Conservation (phyloP, 129 eudicot genomes). For the Artemisia annua region DNA sequence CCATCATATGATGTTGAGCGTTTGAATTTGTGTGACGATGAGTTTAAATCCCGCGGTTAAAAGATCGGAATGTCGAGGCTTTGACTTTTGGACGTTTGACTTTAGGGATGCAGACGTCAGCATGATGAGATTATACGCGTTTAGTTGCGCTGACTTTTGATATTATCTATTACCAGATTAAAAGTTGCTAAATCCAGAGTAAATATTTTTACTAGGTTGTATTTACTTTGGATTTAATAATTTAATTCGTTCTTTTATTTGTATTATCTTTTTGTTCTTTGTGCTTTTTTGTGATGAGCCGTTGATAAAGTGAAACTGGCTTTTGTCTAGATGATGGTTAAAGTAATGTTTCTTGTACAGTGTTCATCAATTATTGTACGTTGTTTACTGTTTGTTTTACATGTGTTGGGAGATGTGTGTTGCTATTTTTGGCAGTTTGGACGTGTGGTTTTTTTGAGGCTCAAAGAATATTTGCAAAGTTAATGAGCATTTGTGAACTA, state of each 20-base stretch:
- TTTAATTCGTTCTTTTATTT: background rate
- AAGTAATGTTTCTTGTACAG: conserved; percentile 13
- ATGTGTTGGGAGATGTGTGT: conserved; percentile 6
- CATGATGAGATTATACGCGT: conserved; percentile 29
- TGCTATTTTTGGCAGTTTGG: background rate
- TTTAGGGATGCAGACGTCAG: conserved; percentile 21
- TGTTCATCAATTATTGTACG: conserved; percentile 5
- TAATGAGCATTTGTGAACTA: background rate
- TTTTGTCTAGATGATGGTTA: conserved; percentile 4
- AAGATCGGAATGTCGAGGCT: conserved; percentile 26
- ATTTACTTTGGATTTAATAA: conserved; percentile 20
- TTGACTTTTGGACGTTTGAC: conserved; percentile 31
- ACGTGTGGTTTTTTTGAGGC: conserved; percentile 13
- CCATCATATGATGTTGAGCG: conserved; percentile 25
- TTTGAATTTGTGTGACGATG: background rate
- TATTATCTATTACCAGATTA: background rate
- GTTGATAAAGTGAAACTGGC: conserved; percentile 22
- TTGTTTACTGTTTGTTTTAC: background rate
- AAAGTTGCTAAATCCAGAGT: conserved; percentile 10
- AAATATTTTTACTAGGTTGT: background rate
- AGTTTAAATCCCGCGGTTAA: too few relatives aligned
- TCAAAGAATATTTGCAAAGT: background rate
- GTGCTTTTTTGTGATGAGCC: conserved; percentile 14
- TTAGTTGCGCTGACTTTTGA: conserved; percentile 5
- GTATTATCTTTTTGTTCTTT: conserved; percentile 1